Evolutionary conservation across 2,329 filamentous ascomycete species (phyloP).

Genomic region (Juglanconis sp.): DNA sequence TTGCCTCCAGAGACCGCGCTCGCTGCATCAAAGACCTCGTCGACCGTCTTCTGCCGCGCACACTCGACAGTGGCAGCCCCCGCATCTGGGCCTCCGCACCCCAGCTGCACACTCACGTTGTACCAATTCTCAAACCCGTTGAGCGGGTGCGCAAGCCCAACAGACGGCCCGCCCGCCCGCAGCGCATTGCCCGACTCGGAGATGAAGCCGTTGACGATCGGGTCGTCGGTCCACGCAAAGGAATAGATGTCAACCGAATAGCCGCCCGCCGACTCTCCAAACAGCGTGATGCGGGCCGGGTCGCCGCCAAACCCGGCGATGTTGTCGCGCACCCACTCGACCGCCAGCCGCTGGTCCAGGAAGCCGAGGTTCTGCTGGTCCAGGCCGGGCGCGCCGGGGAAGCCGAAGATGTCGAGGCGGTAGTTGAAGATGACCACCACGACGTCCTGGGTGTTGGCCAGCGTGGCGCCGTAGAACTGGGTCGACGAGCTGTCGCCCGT

Average conservation of each 20-base stretch:
- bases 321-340: constrained; percentile 9
- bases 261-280: constrained; percentile 4
- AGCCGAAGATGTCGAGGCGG: constrained; percentile 5
- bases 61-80: no score
- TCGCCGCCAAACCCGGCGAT: constrained; percentile 5
- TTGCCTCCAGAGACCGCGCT: no score
- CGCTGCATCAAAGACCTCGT: no score
- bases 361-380: constrained; percentile 1
- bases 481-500: no score
- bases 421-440: background rate
- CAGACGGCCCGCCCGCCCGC: no score
- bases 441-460: no score
- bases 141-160: no score
- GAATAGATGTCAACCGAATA: background rate
- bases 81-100: no score
- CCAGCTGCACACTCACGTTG: no score
- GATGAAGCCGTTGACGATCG: background rate
- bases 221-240: background rate
- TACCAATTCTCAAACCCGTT: no score
- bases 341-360: constrained; percentile 9
- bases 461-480: no score
- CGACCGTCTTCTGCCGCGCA: no score
- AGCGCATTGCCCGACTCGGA: background rate
- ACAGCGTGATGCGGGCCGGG: constrained; percentile 6
- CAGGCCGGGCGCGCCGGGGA: background rate